Conservation (phyloP, 177 flowering plant genomes). For the Vitis hybrid region DNA sequence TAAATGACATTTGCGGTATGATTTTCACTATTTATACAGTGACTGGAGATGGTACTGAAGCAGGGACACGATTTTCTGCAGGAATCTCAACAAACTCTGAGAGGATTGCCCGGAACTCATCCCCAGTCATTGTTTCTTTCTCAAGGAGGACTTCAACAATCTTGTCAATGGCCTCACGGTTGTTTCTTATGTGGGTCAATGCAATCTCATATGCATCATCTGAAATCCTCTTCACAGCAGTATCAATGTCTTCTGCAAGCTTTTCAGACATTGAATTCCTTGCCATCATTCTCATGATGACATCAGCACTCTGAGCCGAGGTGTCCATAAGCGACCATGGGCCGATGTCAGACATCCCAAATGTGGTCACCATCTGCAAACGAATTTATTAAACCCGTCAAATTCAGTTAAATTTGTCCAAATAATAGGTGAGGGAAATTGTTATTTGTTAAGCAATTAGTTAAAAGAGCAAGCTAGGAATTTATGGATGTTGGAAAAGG, state of each 20-base stretch:
- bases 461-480: not conserved
- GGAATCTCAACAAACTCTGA: constrained; percentile 91
- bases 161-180: constrained; percentile 98
- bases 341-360: constrained; percentile 98
- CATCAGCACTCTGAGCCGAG: constrained; percentile 77
- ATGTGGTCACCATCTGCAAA: constrained; percentile 86
- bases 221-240: constrained; percentile 77
- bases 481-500: not conserved
- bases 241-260: constrained; percentile 95
- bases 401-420: not conserved
- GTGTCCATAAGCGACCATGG: constrained; percentile 99
- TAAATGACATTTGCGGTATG: constrained; percentile 4
- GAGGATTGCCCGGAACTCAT: constrained; percentile 93
- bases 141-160: constrained; percentile 92
- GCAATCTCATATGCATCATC: constrained; percentile 89
- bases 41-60: constrained; percentile 51
- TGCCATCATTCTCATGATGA: constrained; percentile 99
- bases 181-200: constrained; percentile 70
- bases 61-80: constrained; percentile 72
- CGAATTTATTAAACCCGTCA: not conserved
- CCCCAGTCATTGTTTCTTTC: constrained; percentile 89
- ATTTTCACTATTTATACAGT: constrained; percentile 43
- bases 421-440: not conserved
- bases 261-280: constrained; percentile 98
- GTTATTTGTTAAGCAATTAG: not conserved